phyloP scores from a whole-genome alignment of 1,139 yeast genomes.

The Magnusiomyces suaveolens region DNA sequence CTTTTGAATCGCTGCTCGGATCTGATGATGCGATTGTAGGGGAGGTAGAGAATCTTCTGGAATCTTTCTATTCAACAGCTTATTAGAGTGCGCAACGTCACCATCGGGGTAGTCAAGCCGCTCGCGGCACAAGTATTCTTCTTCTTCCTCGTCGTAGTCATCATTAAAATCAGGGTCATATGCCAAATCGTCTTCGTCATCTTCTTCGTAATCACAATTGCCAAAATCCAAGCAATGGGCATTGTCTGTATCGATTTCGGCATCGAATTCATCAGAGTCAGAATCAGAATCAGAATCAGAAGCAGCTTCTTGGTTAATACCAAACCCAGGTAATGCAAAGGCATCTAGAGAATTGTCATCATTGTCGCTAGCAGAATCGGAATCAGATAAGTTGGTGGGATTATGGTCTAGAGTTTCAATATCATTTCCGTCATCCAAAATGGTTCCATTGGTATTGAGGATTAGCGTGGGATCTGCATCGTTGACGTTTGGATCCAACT shows the following conservation, averaged over 20 bases:
- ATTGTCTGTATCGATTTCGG: neutral
- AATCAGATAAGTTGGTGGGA: neutral
- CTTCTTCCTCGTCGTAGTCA: neutral
- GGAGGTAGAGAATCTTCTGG: neutral
- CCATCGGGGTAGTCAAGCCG: conserved; percentile 1
- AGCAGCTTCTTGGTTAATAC: neutral
- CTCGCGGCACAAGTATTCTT: neutral
- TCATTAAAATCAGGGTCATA: neutral
- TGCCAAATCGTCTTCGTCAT: neutral
- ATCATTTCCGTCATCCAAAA: neutral
- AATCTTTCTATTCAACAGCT: neutral
- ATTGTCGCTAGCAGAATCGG: neutral
- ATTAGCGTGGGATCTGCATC: neutral
- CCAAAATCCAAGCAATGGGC: too few species aligned
- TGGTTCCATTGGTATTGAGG: neutral
- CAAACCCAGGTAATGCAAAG: neutral
- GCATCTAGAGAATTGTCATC: neutral
- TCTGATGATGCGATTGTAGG: neutral
- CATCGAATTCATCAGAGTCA: too few species aligned
- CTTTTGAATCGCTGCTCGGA: neutral
- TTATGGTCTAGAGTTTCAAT: neutral
- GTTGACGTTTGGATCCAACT: neutral
- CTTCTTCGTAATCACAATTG: neutral
- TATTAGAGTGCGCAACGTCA: conserved; percentile 1
- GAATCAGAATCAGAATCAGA: neutral